Evolutionary conservation across 352 stramenopile genomes (phyloP).

Genomic region (Phytophthora quininea): DNA sequence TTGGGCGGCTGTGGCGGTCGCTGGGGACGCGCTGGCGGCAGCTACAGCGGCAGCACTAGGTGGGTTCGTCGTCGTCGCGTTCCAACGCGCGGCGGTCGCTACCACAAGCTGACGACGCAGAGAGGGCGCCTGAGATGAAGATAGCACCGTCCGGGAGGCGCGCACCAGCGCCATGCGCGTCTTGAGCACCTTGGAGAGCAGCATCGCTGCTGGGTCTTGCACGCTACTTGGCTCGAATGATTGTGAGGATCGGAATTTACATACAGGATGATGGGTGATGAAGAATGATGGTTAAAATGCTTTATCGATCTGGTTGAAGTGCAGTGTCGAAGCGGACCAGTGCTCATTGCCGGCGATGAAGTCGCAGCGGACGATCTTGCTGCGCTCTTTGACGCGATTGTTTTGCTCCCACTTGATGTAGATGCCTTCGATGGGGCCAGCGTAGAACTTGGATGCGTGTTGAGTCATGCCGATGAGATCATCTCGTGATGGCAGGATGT

Average conservation of each 20-base stretch:
- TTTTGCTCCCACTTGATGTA: conserved; percentile 65
- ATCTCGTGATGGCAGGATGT: conserved; percentile 28
- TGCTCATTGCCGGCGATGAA: conserved; percentile 71
- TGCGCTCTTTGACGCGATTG: conserved; percentile 49
- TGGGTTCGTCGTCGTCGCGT: conserved; percentile 12
- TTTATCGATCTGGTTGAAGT: not conserved
- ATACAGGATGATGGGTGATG: not conserved
- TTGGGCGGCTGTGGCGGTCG: not conserved
- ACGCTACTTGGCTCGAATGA: conserved; percentile 6
- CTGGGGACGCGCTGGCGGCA: not conserved
- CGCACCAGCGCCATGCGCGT: conserved; percentile 19
- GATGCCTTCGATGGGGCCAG: conserved; percentile 54
- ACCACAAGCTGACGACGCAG: conserved; percentile 25
- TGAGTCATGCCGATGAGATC: conserved; percentile 49
- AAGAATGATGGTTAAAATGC: not conserved
- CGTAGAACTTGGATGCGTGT: conserved; percentile 47
- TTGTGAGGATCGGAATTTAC: conserved; percentile 17
- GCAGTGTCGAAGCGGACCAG: conserved; percentile 64
- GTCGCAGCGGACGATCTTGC: conserved; percentile 70
- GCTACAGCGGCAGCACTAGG: not conserved
- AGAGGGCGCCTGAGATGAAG: not conserved
- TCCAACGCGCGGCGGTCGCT: conserved; percentile 26
- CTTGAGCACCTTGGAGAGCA: conserved; percentile 26
- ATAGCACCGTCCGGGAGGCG: conserved; percentile 14
- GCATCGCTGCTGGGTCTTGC: not conserved